phyloP scores from a whole-genome alignment of 495 filamentous ascomycete species.

The Annulohypoxylon moriforme region DNA sequence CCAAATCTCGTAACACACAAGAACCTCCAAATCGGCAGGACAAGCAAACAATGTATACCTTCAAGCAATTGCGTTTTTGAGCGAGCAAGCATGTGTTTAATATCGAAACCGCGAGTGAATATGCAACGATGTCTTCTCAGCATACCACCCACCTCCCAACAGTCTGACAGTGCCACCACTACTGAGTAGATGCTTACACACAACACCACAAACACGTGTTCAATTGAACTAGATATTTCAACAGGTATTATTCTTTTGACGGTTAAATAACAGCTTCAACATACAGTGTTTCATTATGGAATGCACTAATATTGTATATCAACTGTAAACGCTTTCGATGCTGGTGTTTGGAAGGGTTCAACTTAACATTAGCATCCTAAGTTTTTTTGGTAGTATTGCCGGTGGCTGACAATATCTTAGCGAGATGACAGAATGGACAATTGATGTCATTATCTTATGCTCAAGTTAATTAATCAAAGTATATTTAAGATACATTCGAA shows the following conservation, averaged over 20 bases:
- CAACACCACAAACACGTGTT: not conserved
- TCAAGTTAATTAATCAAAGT: not conserved
- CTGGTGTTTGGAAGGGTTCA: not conserved
- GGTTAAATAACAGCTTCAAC: not conserved
- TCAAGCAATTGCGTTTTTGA: not conserved
- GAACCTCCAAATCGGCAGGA: not conserved
- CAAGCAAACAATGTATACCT: not conserved
- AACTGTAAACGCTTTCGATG: not conserved
- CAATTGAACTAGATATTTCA: not conserved
- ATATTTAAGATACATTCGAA: not conserved
- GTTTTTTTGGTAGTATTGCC: not conserved
- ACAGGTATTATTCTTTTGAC: not conserved
- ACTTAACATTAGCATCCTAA: not conserved
- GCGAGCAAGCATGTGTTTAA: not conserved
- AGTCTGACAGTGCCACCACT: not conserved
- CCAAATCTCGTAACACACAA: not conserved
- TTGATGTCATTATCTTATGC: not conserved
- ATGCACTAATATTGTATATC: not conserved
- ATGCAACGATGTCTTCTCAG: conserved; percentile 1
- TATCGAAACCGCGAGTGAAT: not conserved
- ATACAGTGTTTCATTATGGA: too few relatives aligned
- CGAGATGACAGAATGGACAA: not conserved
- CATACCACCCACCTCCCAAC: not conserved
- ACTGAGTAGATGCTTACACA: not conserved
- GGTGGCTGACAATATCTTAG: not conserved